Base-by-base conservation (phyloP, 2,329 filamentous ascomycete species). In the Colletotrichum sp. region DNA sequence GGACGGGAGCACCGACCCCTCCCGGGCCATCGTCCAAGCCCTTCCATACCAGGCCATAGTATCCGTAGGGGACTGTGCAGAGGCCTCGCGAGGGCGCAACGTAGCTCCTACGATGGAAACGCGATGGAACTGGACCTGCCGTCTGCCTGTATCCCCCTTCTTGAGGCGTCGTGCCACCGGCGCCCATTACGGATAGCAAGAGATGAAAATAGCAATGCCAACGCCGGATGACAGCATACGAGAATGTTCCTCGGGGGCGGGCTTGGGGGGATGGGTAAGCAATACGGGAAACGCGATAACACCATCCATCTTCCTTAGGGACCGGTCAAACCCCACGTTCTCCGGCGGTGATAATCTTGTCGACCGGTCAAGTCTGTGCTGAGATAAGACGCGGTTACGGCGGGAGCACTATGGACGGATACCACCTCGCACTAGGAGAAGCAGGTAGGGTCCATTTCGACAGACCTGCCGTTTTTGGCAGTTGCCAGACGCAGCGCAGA, bases 151-250 rank as follows among this genome's bases (percentile, higher is more conserved):
- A n/a, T 71, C 16, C 13, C n/a, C 19, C 28, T 67, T 67, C 32
- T 12, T 2, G 15, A 22, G 61, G 60, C 36, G 61, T 61, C 60
- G 48, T 72, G 72, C 48, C 68, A 39, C 52, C 32, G 34, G 16
- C 60, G n/a, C 32, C 65, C 69, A 15, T 13, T 27, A 39, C 60
- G 9, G 22, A n/a, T 44, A 27, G 32, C n/a, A 12, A 64, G 30
- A 6, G 32, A 65, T 27, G 60, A 74, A 74, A 74, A 71, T 74
- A 74, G 72, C 59, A 66, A 52, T 25, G 63, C 52, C 63, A 44
- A 22, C 32, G n/a, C 27, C 25, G 48, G 67, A 74, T 70, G 72
- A 66, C 68, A 71, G 64, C 67, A 66, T 66, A 52, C 72, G 72
- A 66, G 71, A 71, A 60, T 19, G 22, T 64, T 61, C 52, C 39